Evolutionary conservation across 768 basidiomycete species (phyloP), one percentile per base, ranked within the genome.

Genomic region (Panaeolus cyanescens): DNA sequence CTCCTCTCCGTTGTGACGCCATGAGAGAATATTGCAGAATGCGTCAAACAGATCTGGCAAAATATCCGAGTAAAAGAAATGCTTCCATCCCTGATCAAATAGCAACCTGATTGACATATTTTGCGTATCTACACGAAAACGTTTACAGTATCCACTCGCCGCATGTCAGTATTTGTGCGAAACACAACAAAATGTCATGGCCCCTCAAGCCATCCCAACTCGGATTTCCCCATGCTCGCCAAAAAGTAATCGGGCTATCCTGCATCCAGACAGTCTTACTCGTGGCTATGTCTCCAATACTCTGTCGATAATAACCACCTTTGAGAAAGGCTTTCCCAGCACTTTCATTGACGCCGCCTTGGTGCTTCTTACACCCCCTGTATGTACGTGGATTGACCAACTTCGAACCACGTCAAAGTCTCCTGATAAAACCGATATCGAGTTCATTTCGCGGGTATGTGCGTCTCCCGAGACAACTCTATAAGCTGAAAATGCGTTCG

Each of bases 21-120:
- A 50, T 50, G 45, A 6, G 45, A 50, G 45, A 50, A 50, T 50
- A 25, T 50, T 50, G 7, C 45, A 50, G 45, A 50, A 50, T 50
- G 45, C 45, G 45, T 50, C 22, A 50, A 50, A 13, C 45, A 13
- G 12, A 28, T 28, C 25, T 50, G 25, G 25, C 19, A 15, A 50
- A 17, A 50, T 50, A 50, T 50, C 45, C 45, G 45, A 50, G 45
- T 50, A 50, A 50, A n/a, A 50, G 13, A 50, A 50, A 28, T 50
- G 25, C 45, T 50, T 50, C 45, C 45, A 10, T 50, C 45, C 45
- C 45, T 50, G 45, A 50, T 28, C 25, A n/a, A 50, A 28, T 50
- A 25, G 45, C 25, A 50, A 50, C 45, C 15, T 10, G 30, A 25
- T 34, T 50, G 45, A 50, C 45, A 50, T 30, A 30, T 28, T 15